Evolutionary conservation across 805 yeast genomes (phyloP), one percentile per base, ranked within the genome.

Genomic region (Myxozyma melibiosi): DNA sequence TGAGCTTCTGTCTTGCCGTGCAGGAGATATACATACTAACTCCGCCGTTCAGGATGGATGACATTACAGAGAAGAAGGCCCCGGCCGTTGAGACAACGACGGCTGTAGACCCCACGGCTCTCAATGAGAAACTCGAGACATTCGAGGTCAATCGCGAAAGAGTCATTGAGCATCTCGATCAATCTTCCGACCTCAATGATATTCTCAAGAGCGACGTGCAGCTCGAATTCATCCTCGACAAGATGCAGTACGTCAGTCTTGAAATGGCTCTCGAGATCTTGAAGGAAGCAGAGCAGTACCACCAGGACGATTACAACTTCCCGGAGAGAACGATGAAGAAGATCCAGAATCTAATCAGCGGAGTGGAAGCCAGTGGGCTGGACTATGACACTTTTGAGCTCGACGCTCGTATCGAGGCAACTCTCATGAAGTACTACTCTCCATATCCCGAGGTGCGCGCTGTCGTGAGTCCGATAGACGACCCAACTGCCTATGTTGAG

Each of bases 391-490:
- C 45, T 5, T 60, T 43, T 45, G 55, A 60, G 28, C 13, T 59
- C 16, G 62, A 56, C 14, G 6, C 39, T 5, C 37, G 61, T 34
- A 66, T 75, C 33, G 78, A 78, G 56, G 82, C 82, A 4, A 75
- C 75, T 27, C 64, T 80, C 42, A 71, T 70, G 41, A 55, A 60
- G 41, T 69, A 62, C 62, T 77, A 76, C 66, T 80, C 84, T 1
- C 84, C 84, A 2, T 81, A 81, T 60, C 83, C 85, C 3, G 85
- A 82, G 65, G 82, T 83, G 11, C 69, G 86, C 62, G 47, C 60
- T 14, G 60, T 58, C 18, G 28, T 30, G 14, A 43, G 48, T 35
- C 62, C 62, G 1, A 28, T 39, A 11, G 85, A 82, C 64, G 84
- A 82, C 54, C 79, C 78, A 1, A 47, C 61, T 4, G 68, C 74